Evolutionary conservation across 2,329 filamentous ascomycete genomes (phyloP), one percentile per base, ranked within the genome.

Genomic region (Fusarium camptoceras): DNA sequence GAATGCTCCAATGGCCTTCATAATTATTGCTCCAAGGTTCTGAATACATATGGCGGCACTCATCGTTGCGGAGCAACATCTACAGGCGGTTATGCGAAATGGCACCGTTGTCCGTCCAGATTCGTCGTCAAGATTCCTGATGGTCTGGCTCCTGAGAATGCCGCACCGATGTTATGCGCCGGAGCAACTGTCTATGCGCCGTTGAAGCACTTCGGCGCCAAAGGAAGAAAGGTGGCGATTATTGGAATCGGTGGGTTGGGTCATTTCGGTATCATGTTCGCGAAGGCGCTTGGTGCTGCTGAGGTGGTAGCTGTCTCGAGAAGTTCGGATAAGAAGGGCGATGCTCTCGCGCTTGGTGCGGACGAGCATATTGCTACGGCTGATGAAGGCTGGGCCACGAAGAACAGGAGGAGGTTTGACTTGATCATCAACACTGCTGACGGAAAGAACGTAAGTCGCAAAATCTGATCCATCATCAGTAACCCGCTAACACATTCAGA

Each of bases 91-190:
- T 90, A 89, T 74, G 85, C 87, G 3, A 15, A 62, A 0, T 75
- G 73, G 30, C 66, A 76, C 24, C 73, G 74, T 7, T 67, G 60
- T n/a, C 69, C 70, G 0, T 71, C 73, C 1, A 66, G 66, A 37
- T 77, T 77, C n/a, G 85, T 87, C 39, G 85, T 88, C 76, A 90
- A 89, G 76, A 94, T 96, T 70, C 93, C 93, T 8, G 91, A 93
- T 14, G 87, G 84, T 43, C 85, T 96, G 27, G 76, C 83, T 2
- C 85, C 84, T 39, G 82, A 82, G 47, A 79, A 88, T 43, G 92
- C 90, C 1, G 93, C 92, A 2, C 92, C 92, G 2, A 93, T 94
- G 91, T 85, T 96, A 64, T 97, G 93, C 78, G 93, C 92, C 14
- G 93, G 93, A 60, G 84, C 95, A 41, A 96, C 93, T 0, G 88